Evolutionary conservation across 106 monocot species (phyloP), one percentile per base, ranked within the genome.

Genomic region (Triglochin maritima): DNA sequence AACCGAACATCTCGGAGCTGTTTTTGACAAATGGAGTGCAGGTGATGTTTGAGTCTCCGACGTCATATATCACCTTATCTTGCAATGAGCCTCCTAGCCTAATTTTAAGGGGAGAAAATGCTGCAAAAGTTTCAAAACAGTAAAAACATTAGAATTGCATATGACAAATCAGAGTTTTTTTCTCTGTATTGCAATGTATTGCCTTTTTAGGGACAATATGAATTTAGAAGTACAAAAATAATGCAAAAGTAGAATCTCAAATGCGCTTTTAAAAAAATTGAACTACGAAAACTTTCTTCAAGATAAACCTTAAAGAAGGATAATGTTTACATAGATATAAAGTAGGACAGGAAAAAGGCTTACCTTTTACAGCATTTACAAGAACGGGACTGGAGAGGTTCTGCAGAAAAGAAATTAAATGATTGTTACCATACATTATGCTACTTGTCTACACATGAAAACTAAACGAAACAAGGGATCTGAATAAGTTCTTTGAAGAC

Each of bases 311-410:
- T 29, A 29, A 1, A 29, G 29, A 29, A 55, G 55, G 0, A 3
- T 55, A 0, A 55, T 3, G 8, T 6, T 55, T 12, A 6, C 6
- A 55, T 12, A 55, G 0, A 55, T 55, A n/a, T 55, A n/a, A 1
- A 12, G 55, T n/a, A 55, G 14, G 4, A 55, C 14, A n/a, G 55
- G 10, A 55, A 55, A 10, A 10, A 12, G 6, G 3, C 64, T 48
- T 79, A 89, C 98, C 98, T 83, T 86, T 99, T 61, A 99, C 66
- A n/a, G 88, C 98, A 76, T 92, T 99, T 53, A 84, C 4, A 17
- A 99, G 80, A 53, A 92, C 76, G 3, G 82, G 72, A 68, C 76
- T 92, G 44, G 84, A 78, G 58, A 99, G 92, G 78, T 99, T 47
- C 92, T 99, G 89, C 80, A 82, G 53, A 81, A 66, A 52, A 17